A percentile compares a stretch with the other conserved stretches of the same genome.
Evolutionary conservation across 495 filamentous ascomycete genomes (phyloP).

Genomic region (Cladorrhinum samala): DNA sequence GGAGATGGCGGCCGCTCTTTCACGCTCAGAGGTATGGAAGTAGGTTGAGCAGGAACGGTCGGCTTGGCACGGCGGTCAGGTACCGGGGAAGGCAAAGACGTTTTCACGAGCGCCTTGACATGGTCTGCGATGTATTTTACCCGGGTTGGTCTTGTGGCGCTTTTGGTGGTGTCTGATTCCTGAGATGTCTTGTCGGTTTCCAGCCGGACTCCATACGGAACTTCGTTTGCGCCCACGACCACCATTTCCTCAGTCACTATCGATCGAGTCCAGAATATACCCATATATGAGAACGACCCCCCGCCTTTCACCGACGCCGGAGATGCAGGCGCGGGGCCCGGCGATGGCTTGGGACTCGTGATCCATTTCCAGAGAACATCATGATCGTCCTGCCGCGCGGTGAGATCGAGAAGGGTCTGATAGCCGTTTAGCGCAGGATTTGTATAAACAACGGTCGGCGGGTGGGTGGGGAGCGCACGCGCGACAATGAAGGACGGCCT

Average conservation of each 20-base stretch:
- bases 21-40: neutral
- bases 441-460: conserved; percentile 28
- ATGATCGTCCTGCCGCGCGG: conserved; percentile 12
- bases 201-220: neutral
- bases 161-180: no score
- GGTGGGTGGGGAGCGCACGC: conserved; percentile 13
- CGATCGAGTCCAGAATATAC: conserved; percentile 34
- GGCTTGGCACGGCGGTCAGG: neutral
- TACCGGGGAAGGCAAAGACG: neutral
- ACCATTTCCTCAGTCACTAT: conserved; percentile 30
- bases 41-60: conserved; percentile 8
- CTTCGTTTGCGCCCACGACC: conserved; percentile 36
- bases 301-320: neutral
- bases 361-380: conserved; percentile 31
- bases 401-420: conserved; percentile 14
- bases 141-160: no score
- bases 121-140: no score
- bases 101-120: neutral
- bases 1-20: conserved; percentile 7
- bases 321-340: neutral
- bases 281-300: conserved; percentile 20
- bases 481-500: conserved; percentile 37
- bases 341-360: neutral
- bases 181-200: neutral
- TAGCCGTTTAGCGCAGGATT: conserved; percentile 25